These are phyloP conservation scores for Entomortierella lignicola DNA, from an alignment of 192 early-diverging fungal genomes.

Conservation along the genomic window DNA sequence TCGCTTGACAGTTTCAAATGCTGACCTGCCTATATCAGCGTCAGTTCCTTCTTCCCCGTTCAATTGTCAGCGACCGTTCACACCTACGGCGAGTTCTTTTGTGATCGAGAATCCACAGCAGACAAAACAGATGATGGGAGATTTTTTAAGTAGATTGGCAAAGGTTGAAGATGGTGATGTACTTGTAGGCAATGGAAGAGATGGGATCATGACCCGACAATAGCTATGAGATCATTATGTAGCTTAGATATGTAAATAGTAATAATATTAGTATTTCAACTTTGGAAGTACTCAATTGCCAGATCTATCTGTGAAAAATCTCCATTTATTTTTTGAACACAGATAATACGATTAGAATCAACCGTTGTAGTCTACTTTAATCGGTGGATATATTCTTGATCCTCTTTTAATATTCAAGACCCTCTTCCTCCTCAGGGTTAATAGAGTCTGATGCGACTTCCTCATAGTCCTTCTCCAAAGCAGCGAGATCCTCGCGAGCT, in stretches of 20 bases:
- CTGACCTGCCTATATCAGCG: background rate
- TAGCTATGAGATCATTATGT: too few relatives aligned
- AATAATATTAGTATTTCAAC: too few relatives aligned
- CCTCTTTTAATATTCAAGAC: too few relatives aligned
- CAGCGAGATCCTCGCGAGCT: slow-evolving; percentile 99
- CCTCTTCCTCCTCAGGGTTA: too few relatives aligned
- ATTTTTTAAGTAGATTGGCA: slow-evolving; percentile 37
- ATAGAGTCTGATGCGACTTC: slow-evolving; percentile 98
- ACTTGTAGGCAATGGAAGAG: slow-evolving; percentile 32
- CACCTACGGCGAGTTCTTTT: slow-evolving; percentile 10
- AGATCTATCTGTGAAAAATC: too few relatives aligned
- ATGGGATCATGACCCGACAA: slow-evolving; percentile 26
- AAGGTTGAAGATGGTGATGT: slow-evolving; percentile 47
- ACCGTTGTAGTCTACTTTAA: too few relatives aligned
- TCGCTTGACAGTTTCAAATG: slow-evolving; percentile 7
- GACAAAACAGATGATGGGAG: slow-evolving; percentile 27
- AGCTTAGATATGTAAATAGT: background rate
- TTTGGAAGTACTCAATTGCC: too few relatives aligned
- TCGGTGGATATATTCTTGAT: too few relatives aligned
- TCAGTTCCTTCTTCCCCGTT: background rate
- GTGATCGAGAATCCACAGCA: slow-evolving; percentile 9
- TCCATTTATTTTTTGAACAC: too few relatives aligned
- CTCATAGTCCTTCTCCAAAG: slow-evolving; percentile 99
- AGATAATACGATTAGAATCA: too few relatives aligned
- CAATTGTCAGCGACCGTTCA: background rate